Conservation (phyloP, 441 rosid genomes). For the Viola pubescens region DNA sequence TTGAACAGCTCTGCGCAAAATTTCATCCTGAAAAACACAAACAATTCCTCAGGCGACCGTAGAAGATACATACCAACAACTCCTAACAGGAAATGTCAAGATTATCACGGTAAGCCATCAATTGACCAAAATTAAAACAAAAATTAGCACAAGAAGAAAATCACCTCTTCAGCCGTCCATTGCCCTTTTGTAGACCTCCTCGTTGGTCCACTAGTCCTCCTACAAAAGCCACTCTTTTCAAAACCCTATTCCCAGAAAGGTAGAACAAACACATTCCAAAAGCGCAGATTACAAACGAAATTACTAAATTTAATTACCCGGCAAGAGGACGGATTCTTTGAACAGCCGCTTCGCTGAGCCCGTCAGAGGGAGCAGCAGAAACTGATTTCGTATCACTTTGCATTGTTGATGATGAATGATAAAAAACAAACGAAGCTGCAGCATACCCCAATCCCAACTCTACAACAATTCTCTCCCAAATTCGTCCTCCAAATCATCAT, state of each 20-base stretch:
- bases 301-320: constrained; percentile 44
- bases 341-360: constrained; percentile 35
- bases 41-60: no score
- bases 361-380: constrained; percentile 50
- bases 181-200: constrained; percentile 98
- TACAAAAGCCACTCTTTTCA: constrained; percentile 21
- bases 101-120: no score
- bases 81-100: neutral
- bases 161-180: constrained; percentile 98
- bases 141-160: neutral
- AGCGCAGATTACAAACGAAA: neutral
- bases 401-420: constrained; percentile 44
- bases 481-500: constrained; percentile 56
- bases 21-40: constrained; percentile 62
- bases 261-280: neutral
- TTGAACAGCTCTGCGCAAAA: constrained; percentile 82
- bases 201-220: constrained; percentile 95
- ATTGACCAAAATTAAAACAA: neutral
- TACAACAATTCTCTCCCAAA: constrained; percentile 35
- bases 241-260: neutral
- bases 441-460: constrained; percentile 52
- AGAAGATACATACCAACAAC: neutral
- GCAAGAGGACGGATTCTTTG: constrained; percentile 48
- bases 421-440: constrained; percentile 26
- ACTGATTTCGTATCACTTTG: constrained; percentile 46